Conservation (phyloP, 192 early-diverging fungal genomes). For the Gigaspora rosea region DNA sequence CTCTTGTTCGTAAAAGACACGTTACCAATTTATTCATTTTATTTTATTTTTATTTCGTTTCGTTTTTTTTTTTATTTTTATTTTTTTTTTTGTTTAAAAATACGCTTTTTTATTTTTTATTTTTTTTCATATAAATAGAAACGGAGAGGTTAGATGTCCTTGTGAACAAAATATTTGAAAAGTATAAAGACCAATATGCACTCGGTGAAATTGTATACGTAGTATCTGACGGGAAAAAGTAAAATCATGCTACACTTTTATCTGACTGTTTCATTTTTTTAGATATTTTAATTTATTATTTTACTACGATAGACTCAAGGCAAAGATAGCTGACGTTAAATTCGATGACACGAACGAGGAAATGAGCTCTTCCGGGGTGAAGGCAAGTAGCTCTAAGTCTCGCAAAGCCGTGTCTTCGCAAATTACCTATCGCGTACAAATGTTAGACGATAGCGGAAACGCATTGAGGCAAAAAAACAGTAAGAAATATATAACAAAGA, state of each 20-base stretch:
- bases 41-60: conserved; percentile 36
- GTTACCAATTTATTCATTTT: not conserved
- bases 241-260: not conserved
- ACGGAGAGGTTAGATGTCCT: conserved; percentile 49
- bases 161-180: conserved; percentile 5
- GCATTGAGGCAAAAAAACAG: not conserved
- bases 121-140: not conserved
- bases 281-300: not conserved
- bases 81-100: conserved; percentile 8
- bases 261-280: not conserved
- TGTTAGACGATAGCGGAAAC: conserved; percentile 56
- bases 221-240: not conserved
- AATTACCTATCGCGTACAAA: conserved; percentile 41
- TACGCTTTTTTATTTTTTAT: conserved; percentile 43
- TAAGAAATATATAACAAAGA: conserved; percentile 33
- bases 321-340: not conserved
- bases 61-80: conserved; percentile 44
- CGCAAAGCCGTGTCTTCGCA: not conserved
- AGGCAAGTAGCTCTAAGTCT: no score
- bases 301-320: not conserved
- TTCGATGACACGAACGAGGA: not conserved
- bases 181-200: not conserved
- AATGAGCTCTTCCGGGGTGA: not conserved
- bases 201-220: not conserved
- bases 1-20: no score